phyloP scores from a whole-genome alignment of 805 yeast genomes.

The Candida nanaspora region DNA sequence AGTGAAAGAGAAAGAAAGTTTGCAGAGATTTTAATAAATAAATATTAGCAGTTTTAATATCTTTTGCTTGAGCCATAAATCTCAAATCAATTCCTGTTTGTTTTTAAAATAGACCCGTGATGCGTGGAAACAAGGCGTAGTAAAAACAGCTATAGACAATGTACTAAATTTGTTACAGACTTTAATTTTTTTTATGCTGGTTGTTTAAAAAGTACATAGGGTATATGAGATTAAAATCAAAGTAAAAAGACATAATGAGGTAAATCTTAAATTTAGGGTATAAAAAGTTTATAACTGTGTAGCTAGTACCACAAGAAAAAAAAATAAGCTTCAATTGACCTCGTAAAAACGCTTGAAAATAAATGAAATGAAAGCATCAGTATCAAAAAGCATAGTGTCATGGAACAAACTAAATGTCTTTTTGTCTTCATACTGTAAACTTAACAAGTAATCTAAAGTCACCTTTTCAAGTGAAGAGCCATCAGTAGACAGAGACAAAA shows the following conservation, averaged over 20 bases:
- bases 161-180: too few relatives aligned
- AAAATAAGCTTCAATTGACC: constrained; percentile 5
- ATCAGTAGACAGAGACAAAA: constrained; percentile 67
- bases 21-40: too few relatives aligned
- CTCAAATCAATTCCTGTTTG: too few relatives aligned
- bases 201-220: background rate
- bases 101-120: too few relatives aligned
- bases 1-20: too few relatives aligned
- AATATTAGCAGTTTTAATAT: too few relatives aligned
- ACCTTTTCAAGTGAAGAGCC: constrained; percentile 19
- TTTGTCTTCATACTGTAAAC: constrained; percentile 64
- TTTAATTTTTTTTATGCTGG: too few relatives aligned
- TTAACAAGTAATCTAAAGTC: constrained; percentile 64
- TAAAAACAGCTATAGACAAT: too few relatives aligned
- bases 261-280: background rate
- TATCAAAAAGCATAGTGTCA: constrained; percentile 61
- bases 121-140: too few relatives aligned
- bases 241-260: background rate
- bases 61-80: too few relatives aligned
- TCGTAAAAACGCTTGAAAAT: constrained; percentile 74
- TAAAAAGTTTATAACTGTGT: too few relatives aligned
- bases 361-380: constrained; percentile 59
- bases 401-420: constrained; percentile 51
- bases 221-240: background rate
- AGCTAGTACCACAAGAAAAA: too few relatives aligned